These are phyloP conservation scores for Lagerstroemia speciosa DNA, from an alignment of 345 rosid genomes.

Conservation along the genomic window DNA sequence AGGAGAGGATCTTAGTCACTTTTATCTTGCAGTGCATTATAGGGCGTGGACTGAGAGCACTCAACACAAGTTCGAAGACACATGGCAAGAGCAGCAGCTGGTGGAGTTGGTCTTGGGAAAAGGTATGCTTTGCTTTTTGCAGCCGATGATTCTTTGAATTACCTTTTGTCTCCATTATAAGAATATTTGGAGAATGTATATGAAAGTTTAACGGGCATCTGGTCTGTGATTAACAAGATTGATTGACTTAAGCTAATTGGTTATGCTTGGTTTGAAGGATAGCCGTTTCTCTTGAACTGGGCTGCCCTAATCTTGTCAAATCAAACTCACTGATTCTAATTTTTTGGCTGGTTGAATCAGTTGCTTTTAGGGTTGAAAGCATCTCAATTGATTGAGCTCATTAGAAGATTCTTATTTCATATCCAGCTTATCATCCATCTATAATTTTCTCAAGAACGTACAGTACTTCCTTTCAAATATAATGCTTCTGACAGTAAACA, in stretches of 20 bases:
- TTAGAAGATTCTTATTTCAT: not conserved
- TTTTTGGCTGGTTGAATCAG: no score
- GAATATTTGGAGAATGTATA: not conserved
- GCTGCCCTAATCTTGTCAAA: not conserved
- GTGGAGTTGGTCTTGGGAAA: constrained; percentile 73
- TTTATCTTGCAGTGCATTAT: constrained; percentile 54
- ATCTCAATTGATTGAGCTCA: not conserved
- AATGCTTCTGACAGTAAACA: not conserved
- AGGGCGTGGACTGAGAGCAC: constrained; percentile 76
- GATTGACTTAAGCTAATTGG: not conserved
- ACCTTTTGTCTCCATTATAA: not conserved
- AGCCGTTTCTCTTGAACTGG: not conserved
- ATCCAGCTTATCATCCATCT: not conserved
- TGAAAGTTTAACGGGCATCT: not conserved
- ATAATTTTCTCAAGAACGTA: not conserved
- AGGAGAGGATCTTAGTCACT: constrained; percentile 14
- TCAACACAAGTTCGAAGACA: constrained; percentile 84
- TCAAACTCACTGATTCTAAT: no score
- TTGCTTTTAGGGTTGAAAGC: not conserved
- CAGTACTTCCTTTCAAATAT: not conserved
- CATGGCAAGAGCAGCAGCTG: constrained; percentile 83
- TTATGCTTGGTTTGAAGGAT: not conserved
- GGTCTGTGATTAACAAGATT: not conserved
- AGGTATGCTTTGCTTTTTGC: constrained; percentile 30
- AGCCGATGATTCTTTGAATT: not conserved